Conservation (phyloP, 2,329 filamentous ascomycete genomes). For the Aspergillus tanneri region DNA sequence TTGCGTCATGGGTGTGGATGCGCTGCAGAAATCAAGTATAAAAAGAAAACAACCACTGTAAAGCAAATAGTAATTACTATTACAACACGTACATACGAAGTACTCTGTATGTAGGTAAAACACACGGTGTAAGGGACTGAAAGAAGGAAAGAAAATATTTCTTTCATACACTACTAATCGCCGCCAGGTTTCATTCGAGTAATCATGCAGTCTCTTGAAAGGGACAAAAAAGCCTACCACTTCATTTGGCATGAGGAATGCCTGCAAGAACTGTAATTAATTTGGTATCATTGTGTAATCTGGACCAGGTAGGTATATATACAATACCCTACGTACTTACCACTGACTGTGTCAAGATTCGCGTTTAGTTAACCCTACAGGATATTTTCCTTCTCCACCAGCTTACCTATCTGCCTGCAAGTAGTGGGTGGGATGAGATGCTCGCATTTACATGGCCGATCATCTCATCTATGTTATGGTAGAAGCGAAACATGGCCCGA, state of each 20-base stretch:
- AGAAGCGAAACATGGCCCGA: conserved; percentile 6
- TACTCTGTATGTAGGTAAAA: neutral
- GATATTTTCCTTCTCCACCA: conserved; percentile 6
- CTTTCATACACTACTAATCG: neutral
- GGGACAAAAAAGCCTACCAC: no score
- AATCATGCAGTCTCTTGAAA: no score
- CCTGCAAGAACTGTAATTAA: no score
- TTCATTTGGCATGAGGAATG: no score
- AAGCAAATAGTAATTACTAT: no score
- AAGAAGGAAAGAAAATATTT: neutral
- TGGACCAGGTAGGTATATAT: no score
- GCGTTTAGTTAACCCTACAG: neutral
- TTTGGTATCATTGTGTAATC: no score
- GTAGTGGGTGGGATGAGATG: conserved; percentile 8
- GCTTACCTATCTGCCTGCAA: neutral
- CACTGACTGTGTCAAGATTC: conserved; percentile 1
- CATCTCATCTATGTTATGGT: conserved; percentile 5
- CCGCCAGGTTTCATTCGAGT: no score
- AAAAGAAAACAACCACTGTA: no score
- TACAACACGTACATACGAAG: neutral
- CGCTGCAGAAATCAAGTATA: conserved; percentile 18
- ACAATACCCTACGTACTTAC: no score
- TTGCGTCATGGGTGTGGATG: conserved; percentile 36
- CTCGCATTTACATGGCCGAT: conserved; percentile 11
- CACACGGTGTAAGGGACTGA: no score